Base-by-base conservation (phyloP, 2,329 filamentous ascomycete species). In the Stemphylium beticola region DNA sequence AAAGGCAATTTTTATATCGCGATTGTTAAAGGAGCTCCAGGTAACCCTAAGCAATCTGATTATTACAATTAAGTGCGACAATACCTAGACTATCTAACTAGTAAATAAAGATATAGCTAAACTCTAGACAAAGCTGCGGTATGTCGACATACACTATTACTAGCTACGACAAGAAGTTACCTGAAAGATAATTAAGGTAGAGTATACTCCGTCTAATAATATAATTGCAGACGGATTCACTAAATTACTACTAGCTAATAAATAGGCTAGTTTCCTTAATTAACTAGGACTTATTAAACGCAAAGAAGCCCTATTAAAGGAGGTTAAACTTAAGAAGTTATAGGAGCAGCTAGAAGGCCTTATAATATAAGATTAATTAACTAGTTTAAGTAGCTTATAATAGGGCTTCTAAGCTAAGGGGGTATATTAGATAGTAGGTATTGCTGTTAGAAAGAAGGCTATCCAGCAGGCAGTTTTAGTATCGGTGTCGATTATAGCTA, bases 111-210 rank as follows among this genome's bases (percentile, higher is more conserved):
- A 52, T 9, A 32, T 36, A 7, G 31, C 47, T 3, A 29, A 41
- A 36, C 47, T 58, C 18, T 22, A 29, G 24, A 54, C 55, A 4
- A 52, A 58, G 32, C 44, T 58, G 7, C n/a, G 22, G 12, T 37
- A 58, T 33, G 47, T 55, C 1, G 42, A 58, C 36, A 59, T 53
- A n/a, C 36, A 59, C 34, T 49, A 55, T 31, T 31, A 55, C 37
- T 55, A 20, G 48, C 45, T 57, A 11, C 4, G 31, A 26, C 34
- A 58, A 39, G 43, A 60, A 45, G 50, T 56, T 5, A 20, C 12
- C 15, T 20, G 17, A 20, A 38, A 17, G 10, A 38, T 38, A n/a
- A n/a, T n/a, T n/a, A n/a, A n/a, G n/a, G n/a, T n/a, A n/a, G n/a
- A n/a, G n/a, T n/a, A n/a, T n/a, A 9, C 20, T 20, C 36, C 2